These are phyloP conservation scores for Citrus hindsii DNA, from an alignment of 345 rosid genomes.

Conservation along the genomic window DNA sequence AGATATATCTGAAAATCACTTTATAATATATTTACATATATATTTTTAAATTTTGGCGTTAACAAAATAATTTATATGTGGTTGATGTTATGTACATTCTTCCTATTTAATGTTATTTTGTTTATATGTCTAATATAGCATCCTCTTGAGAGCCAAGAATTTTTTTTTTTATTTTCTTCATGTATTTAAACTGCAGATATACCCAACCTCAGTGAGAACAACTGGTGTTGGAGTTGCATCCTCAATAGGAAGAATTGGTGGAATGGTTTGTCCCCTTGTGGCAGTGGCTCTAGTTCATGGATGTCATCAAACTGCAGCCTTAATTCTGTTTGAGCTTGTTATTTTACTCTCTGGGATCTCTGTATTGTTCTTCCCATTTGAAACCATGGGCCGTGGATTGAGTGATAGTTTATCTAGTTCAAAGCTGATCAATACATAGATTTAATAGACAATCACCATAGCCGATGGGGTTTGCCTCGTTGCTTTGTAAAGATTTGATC, in stretches of 20 bases:
- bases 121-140: neutral
- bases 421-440: conserved; percentile 11
- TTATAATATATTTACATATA: neutral
- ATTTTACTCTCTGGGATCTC: conserved; percentile 58
- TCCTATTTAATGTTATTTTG: neutral
- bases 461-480: neutral
- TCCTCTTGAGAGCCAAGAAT: neutral
- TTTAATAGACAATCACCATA: neutral
- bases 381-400: conserved; percentile 76
- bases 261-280: conserved; percentile 83
- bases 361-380: conserved; percentile 70
- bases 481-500: neutral
- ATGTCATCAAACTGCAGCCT: conserved; percentile 69
- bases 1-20: neutral
- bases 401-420: conserved; percentile 39
- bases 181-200: conserved; percentile 40
- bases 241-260: conserved; percentile 90
- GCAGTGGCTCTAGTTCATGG: conserved; percentile 81
- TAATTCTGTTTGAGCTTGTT: conserved; percentile 60
- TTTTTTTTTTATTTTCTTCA: neutral
- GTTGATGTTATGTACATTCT: neutral
- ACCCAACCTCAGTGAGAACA: conserved; percentile 87
- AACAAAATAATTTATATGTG: neutral
- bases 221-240: conserved; percentile 89
- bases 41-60: too few species aligned